Base-by-base conservation (phyloP, 495 filamentous ascomycete genomes). In the Hyaloscypha variabilis region DNA sequence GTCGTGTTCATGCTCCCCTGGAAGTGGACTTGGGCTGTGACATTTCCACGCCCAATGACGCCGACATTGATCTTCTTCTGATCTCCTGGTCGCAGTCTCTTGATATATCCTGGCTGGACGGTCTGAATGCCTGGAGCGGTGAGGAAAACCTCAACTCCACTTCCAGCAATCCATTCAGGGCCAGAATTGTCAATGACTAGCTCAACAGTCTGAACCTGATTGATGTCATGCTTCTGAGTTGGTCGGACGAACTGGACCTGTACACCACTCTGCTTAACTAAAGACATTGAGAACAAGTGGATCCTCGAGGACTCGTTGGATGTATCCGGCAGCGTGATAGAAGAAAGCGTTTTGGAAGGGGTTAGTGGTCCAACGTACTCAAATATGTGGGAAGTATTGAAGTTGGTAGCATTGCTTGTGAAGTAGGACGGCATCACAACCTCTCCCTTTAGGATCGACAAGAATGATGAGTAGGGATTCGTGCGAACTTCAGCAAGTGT, bases 301-400 rank as follows among this genome's bases (percentile, higher is more conserved):
- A 82, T 58, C 26, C 79, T 68, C 21, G 75, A 70, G 0, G 71
- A 70, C 2, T 70, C 74, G 17, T 39, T 68, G 1, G 76, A 66
- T 11, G 70, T 69, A 53, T 77, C 69, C 8, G 83, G 81, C 34
- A 84, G 64, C 2, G 73, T 78, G 13, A 85, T 65, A 0, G 76
- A 72, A 4, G 67, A 62, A 28, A 85, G 73, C 50, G 78, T 74
- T 58, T 83, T 83, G 0, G 77, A 76, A 0, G 81, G 77, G 53
- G 80, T 78, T 8, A 85, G 60, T 63, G 78, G 74, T n/a, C 78
- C 79, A 1, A 78, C 77, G 3, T 77, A 76, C 65, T 85, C 77
- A 60, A 82, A 85, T 24, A 85, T 82, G 54, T 82, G 81, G n/a
- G 78, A 80, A 14, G 78, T 74, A 57, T 85, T 85, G 65, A 74